Conservation (phyloP, 2,329 filamentous ascomycete genomes). For the Talaromyces sp. region DNA sequence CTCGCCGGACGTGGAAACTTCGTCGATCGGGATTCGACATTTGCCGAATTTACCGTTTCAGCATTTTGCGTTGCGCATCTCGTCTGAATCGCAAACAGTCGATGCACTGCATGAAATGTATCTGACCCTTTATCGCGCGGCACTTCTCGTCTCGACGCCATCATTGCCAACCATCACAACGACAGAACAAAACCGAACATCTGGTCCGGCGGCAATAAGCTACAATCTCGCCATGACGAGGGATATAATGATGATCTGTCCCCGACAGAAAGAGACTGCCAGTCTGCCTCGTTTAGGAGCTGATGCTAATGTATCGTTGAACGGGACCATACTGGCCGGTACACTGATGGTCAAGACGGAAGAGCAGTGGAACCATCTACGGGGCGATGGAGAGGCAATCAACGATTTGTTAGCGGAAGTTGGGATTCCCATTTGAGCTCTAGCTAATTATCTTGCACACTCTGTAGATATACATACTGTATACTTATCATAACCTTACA, state of each 20-base stretch:
- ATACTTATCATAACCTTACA: neutral
- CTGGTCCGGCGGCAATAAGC: constrained; percentile 48
- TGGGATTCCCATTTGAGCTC: constrained; percentile 28
- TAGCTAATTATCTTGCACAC: neutral
- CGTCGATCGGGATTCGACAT: constrained; percentile 24
- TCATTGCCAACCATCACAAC: neutral
- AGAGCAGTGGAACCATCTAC: constrained; percentile 51
- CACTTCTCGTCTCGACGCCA: constrained; percentile 25
- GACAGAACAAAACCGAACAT: neutral
- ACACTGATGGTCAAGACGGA: constrained; percentile 58
- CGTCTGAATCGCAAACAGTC: constrained; percentile 16
- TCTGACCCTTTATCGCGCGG: constrained; percentile 40
- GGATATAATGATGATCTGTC: constrained; percentile 52
- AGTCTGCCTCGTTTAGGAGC: constrained; percentile 31
- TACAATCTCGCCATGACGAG: constrained; percentile 59
- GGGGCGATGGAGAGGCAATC: constrained; percentile 39
- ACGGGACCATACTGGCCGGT: constrained; percentile 56
- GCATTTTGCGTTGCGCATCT: constrained; percentile 40
- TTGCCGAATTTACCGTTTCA: constrained; percentile 46
- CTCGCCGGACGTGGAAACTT: constrained; percentile 12
- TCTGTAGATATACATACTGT: neutral
- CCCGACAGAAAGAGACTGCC: constrained; percentile 46
- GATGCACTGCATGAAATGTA: constrained; percentile 38
- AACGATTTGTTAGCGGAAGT: constrained; percentile 42
- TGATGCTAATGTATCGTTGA: constrained; percentile 47